Conservation (phyloP, 306 rosid genomes). For the Mucuna pruriens region DNA sequence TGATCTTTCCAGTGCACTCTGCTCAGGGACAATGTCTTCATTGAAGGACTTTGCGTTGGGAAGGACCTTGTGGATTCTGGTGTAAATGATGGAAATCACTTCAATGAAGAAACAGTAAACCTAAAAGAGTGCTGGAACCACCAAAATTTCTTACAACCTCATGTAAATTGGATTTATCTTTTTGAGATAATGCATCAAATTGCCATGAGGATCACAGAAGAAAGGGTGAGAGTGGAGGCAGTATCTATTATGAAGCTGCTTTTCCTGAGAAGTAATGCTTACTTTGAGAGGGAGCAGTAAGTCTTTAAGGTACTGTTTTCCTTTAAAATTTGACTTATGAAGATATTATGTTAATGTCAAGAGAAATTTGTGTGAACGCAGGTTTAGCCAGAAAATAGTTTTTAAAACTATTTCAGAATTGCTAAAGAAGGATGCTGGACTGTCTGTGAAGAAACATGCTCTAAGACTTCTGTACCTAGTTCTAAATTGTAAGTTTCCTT, state of each 20-base stretch:
- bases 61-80: constrained; percentile 49
- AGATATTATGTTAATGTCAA: constrained; percentile 11
- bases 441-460: constrained; percentile 61
- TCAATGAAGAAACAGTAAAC: constrained; percentile 40
- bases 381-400: constrained; percentile 62
- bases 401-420: constrained; percentile 67
- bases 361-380: constrained; percentile 46
- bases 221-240: constrained; percentile 69
- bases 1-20: constrained; percentile 99
- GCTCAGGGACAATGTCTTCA: constrained; percentile 87
- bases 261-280: constrained; percentile 62
- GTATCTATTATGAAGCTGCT: constrained; percentile 69
- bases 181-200: constrained; percentile 66
- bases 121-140: constrained; percentile 52
- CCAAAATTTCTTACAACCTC: constrained; percentile 51
- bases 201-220: constrained; percentile 61
- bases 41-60: constrained; percentile 58
- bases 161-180: constrained; percentile 66
- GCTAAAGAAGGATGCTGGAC: constrained; percentile 77
- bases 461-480: constrained; percentile 73
- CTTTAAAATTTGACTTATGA: constrained; percentile 29
- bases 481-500: constrained; percentile 72
- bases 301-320: constrained; percentile 40
- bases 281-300: constrained; percentile 77
- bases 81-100: constrained; percentile 45